Evolutionary conservation across 2,329 filamentous ascomycete genomes (phyloP), one percentile per base, ranked within the genome.

Genomic region (Botrytis sinoallii): DNA sequence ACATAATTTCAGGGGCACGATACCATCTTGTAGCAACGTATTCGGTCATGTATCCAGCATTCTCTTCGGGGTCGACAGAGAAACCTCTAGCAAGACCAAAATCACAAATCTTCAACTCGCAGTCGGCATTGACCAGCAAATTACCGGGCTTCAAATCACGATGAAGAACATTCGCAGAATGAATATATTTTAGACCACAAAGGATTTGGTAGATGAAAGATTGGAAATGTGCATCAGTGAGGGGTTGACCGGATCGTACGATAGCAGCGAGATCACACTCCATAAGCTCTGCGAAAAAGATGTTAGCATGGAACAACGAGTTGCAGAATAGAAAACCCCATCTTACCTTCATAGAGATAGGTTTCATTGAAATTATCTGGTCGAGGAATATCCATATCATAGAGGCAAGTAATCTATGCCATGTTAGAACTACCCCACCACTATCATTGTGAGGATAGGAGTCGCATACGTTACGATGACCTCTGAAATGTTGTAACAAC

Each of bases 161-260:
- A 83, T 99, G 96, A 77, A 99, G 88, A 70, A 99, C 96, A 81
- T 98, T 98, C 79, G 96, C 96, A 35, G 95, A 98, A 86, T 99
- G 96, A 78, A 99, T 98, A 84, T 98, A 99, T 87, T 99, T 99
- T 79, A 99, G 88, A 77, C 96, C 96, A 83, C 96, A 98, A 9
- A 99, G 92, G 78, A 99, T 99, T 88, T 99, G 96, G 87, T 99
- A 99, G 85, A 99, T 98, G 86, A 99, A 99, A 70, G 96, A 98
- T 85, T 99, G 96, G 87, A 99, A 99, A 84, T 99, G 96, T 72
- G 96, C 96, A 82, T 99, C 96, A 81, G 96, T 99, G 82, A 99
- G 87, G 66, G 96, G 95, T 83, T 99, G 96, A 76, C 96, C 96
- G 60, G 95, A 98, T 78, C 96, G 91, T 80, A 99, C 98, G 83